Percentiles rank a stretch among this genome's conserved stretches.
Evolutionary conservation across 1,139 yeast species (phyloP).

Genomic region (Candida sanyaensis): DNA sequence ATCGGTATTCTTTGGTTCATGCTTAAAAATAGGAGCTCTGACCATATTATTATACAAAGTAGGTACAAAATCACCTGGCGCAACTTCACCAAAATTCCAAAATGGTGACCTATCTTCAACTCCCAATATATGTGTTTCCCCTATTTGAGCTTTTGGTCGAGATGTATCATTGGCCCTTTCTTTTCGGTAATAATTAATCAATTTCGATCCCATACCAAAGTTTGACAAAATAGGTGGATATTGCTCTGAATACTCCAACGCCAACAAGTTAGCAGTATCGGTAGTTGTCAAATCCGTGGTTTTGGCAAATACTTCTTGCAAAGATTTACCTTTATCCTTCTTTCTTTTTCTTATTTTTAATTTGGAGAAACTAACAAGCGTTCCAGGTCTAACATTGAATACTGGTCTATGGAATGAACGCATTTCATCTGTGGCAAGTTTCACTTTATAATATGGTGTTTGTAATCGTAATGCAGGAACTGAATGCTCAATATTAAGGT

Average conservation of each 20-base stretch:
- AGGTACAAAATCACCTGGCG: slow-evolving; percentile 91
- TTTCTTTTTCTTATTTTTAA: slow-evolving; percentile 82
- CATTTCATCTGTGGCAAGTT: slow-evolving; percentile 64
- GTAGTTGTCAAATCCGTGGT: slow-evolving; percentile 81
- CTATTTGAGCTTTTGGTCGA: slow-evolving; percentile 86
- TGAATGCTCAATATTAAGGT: slow-evolving; percentile 87
- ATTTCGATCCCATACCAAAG: slow-evolving; percentile 94
- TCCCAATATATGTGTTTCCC: slow-evolving; percentile 95
- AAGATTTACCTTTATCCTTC: slow-evolving; percentile 83
- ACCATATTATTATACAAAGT: slow-evolving; percentile 89
- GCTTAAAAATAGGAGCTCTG: slow-evolving; percentile 92
- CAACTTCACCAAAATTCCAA: slow-evolving; percentile 98
- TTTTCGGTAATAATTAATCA: slow-evolving; percentile 91
- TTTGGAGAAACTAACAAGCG: slow-evolving; percentile 73
- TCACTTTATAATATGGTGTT: slow-evolving; percentile 88
- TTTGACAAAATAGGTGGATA: slow-evolving; percentile 80
- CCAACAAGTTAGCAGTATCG: slow-evolving; percentile 75
- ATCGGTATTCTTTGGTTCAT: slow-evolving; percentile 77
- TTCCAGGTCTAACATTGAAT: slow-evolving; percentile 76
- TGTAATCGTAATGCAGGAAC: slow-evolving; percentile 86
- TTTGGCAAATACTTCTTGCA: slow-evolving; percentile 68
- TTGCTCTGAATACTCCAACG: slow-evolving; percentile 91
- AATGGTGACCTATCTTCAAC: slow-evolving; percentile 96
- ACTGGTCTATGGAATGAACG: slow-evolving; percentile 81
- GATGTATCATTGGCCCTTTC: slow-evolving; percentile 76